phyloP scores from a whole-genome alignment of 176 grass and related monocot genomes.

The Triticum dicoccoides region DNA sequence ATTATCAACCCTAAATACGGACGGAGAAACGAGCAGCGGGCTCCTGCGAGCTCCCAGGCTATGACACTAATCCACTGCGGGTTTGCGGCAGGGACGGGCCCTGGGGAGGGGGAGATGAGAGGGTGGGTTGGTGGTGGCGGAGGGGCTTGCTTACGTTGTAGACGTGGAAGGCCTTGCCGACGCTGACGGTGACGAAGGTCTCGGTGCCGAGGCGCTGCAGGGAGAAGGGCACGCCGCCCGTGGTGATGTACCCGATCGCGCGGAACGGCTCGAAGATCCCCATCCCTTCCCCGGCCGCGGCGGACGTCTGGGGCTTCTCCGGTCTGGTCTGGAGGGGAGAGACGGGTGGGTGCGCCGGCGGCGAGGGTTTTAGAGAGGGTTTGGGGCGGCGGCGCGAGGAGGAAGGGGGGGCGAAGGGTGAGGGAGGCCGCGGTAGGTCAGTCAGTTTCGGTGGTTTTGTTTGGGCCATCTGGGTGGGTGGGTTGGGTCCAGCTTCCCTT shows the following conservation, averaged over 20 bases:
- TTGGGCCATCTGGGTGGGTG: not conserved
- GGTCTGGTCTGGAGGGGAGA: not conserved
- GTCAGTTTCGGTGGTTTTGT: not conserved
- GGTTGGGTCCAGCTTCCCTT: not conserved
- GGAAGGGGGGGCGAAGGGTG: not conserved
- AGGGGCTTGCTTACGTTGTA: constrained; percentile 58
- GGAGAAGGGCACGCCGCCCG: constrained; percentile 69
- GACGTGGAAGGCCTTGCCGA: constrained; percentile 89
- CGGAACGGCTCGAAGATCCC: constrained; percentile 97
- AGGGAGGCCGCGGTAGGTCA: not conserved
- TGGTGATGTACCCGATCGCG: constrained; percentile 90
- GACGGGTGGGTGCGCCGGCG: constrained; percentile 5
- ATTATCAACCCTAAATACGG: not conserved
- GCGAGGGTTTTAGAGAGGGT: constrained; percentile 48
- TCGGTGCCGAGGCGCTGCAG: constrained; percentile 86
- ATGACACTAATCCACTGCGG: no score
- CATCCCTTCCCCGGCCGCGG: constrained; percentile 23
- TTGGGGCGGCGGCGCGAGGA: constrained; percentile 41
- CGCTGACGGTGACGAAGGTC: constrained; percentile 91
- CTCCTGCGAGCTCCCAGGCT: constrained; percentile 12
- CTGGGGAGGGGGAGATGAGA: no score
- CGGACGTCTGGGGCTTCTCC: not conserved
- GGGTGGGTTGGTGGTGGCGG: no score
- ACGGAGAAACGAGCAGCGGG: not conserved
- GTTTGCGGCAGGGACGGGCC: no score